A percentile compares a stretch with the other conserved stretches of the same genome.
Conservation (phyloP, 2,329 filamentous ascomycete genomes). For the Colletotrichum sp. region DNA sequence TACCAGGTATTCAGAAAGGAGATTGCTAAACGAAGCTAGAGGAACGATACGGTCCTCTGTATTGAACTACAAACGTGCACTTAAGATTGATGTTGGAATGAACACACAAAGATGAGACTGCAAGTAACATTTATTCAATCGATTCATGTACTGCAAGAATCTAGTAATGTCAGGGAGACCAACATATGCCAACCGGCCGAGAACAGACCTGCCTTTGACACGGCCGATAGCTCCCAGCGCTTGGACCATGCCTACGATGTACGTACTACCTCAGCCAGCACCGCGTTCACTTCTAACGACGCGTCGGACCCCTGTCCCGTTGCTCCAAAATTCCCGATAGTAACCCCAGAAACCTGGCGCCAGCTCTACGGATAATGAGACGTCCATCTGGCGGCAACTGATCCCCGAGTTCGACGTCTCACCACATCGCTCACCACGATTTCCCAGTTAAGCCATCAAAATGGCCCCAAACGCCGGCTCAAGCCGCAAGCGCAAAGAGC, state of each 20-base stretch:
- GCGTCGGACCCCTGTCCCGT: background rate
- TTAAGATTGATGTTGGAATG: background rate
- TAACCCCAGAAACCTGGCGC: background rate
- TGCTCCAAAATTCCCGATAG: background rate
- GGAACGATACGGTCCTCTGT: background rate
- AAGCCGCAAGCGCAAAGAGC: slow-evolving; percentile 14
- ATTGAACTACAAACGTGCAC: background rate
- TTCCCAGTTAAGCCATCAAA: background rate
- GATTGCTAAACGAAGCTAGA: background rate
- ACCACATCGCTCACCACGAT: background rate
- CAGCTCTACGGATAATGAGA: background rate
- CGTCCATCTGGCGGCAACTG: background rate
- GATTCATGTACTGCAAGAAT: background rate
- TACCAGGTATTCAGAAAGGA: background rate
- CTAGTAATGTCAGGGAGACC: background rate
- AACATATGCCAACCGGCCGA: background rate
- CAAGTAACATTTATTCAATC: background rate
- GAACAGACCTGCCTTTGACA: background rate
- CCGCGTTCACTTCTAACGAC: background rate
- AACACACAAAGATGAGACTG: background rate
- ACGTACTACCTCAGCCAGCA: background rate
- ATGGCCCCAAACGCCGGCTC: slow-evolving; percentile 7
- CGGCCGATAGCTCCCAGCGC: background rate
- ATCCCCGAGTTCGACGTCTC: background rate
- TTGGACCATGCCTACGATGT: background rate